These are phyloP conservation scores for Suhomyces wounanorum DNA, from an alignment of 1,139 yeast species.

Conservation along the genomic window DNA sequence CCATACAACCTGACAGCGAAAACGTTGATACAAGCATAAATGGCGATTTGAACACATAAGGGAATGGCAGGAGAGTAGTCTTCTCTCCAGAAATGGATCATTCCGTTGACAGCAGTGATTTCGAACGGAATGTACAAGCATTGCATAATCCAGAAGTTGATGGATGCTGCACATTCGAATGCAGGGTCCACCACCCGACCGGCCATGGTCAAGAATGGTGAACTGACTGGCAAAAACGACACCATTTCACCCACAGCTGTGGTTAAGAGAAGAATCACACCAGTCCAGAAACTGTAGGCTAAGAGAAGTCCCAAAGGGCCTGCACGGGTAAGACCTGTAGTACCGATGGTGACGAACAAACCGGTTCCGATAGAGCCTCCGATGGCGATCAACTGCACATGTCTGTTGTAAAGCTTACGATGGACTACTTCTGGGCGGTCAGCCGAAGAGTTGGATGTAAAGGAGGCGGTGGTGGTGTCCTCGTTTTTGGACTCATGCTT, in stretches of 20 bases:
- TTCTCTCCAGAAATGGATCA: conserved; percentile 77
- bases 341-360: conserved; percentile 50
- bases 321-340: conserved; percentile 41
- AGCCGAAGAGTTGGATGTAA: conserved; percentile 4
- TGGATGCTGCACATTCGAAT: conserved; percentile 73
- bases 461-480: conserved; percentile 4
- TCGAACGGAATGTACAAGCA: conserved; percentile 80
- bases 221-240: conserved; percentile 69
- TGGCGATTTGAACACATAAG: conserved; percentile 59
- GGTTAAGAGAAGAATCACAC: conserved; percentile 60
- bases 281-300: conserved; percentile 46
- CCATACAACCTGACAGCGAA: conserved; percentile 77
- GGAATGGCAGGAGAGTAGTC: conserved; percentile 72
- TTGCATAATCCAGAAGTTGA: conserved; percentile 79
- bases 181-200: conserved; percentile 65
- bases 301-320: conserved; percentile 52
- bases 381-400: conserved; percentile 51
- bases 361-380: conserved; percentile 56
- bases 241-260: conserved; percentile 84
- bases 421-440: conserved; percentile 12
- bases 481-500: not conserved
- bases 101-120: conserved; percentile 75
- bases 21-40: conserved; percentile 64
- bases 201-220: conserved; percentile 59
- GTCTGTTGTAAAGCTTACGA: conserved; percentile 31